phyloP scores from a whole-genome alignment of 441 rosid genomes.

The Macaranga tanarius region DNA sequence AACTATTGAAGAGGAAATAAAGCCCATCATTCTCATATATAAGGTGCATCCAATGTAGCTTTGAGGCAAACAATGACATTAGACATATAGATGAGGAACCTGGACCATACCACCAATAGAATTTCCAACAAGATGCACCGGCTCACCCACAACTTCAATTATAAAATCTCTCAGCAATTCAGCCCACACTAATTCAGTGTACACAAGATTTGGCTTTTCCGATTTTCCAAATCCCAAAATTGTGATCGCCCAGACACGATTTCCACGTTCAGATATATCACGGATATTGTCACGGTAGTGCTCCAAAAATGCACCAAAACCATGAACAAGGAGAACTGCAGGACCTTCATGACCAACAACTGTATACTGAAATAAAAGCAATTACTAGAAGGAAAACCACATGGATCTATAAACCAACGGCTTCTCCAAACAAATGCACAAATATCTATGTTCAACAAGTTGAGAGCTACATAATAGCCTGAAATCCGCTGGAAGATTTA shows the following conservation, averaged over 20 bases:
- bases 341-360: conserved; percentile 67
- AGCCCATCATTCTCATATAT: not conserved
- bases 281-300: conserved; percentile 75
- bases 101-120: conserved; percentile 75
- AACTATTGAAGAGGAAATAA: not conserved
- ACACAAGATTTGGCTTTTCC: conserved; percentile 80
- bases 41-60: not conserved
- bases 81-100: conserved; percentile 11
- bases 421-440: conserved; percentile 3
- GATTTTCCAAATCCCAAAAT: conserved; percentile 88
- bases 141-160: conserved; percentile 71
- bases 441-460: conserved; percentile 11
- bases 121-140: conserved; percentile 86
- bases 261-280: conserved; percentile 50
- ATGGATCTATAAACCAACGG: not conserved
- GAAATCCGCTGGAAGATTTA: not conserved
- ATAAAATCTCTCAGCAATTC: conserved; percentile 83
- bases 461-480: conserved; percentile 4
- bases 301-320: conserved; percentile 93
- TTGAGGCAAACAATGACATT: not conserved
- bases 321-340: conserved; percentile 80
- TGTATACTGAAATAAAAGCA: conserved; percentile 58
- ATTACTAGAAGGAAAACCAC: conserved; percentile 9
- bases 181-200: conserved; percentile 87
- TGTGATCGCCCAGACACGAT: conserved; percentile 78